Conservation (phyloP, 768 basidiomycete species). For the Dentipellis sp. region DNA sequence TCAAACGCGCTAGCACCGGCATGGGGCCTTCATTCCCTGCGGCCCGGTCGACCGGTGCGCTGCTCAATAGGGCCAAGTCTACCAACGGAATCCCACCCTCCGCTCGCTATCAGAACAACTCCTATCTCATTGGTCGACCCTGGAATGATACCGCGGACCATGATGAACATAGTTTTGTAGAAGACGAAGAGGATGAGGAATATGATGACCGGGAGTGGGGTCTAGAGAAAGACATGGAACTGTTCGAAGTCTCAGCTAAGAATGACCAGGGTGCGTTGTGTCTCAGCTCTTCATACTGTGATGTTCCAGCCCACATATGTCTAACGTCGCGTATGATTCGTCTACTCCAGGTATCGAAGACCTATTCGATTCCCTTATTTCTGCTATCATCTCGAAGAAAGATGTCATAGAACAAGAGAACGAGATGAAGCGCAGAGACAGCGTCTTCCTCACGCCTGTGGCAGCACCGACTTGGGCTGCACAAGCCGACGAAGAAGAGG, state of each 20-base stretch:
- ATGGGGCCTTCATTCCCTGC: slow-evolving; percentile 21
- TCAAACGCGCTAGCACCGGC: slow-evolving; percentile 17
- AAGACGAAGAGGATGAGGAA: slow-evolving; percentile 38
- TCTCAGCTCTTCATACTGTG: neutral
- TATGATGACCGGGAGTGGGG: slow-evolving; percentile 61
- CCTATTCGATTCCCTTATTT: slow-evolving; percentile 73
- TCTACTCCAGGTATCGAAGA: slow-evolving; percentile 56
- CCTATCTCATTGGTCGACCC: slow-evolving; percentile 25
- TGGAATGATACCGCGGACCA: slow-evolving; percentile 52
- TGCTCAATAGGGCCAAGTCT: slow-evolving; percentile 12
- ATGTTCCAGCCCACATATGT: neutral
- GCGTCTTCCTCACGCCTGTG: slow-evolving; percentile 62
- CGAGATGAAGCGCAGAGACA: slow-evolving; percentile 71
- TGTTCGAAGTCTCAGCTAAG: slow-evolving; percentile 89
- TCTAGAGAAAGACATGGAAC: slow-evolving; percentile 72
- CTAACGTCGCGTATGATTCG: neutral
- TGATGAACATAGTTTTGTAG: slow-evolving; percentile 63
- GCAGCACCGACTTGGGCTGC: slow-evolving; percentile 68
- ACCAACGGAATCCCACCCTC: slow-evolving; percentile 25
- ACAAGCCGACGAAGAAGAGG: slow-evolving; percentile 75
- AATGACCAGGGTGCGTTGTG: slow-evolving; percentile 62
- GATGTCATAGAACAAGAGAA: slow-evolving; percentile 78
- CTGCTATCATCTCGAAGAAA: slow-evolving; percentile 69
- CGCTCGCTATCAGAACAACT: slow-evolving; percentile 34
- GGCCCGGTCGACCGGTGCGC: slow-evolving; percentile 13